Percentiles rank a stretch among this genome's conserved stretches.
These are phyloP conservation scores for Xylaria castorea DNA, from an alignment of 495 filamentous ascomycete species.

Conservation along the genomic window DNA sequence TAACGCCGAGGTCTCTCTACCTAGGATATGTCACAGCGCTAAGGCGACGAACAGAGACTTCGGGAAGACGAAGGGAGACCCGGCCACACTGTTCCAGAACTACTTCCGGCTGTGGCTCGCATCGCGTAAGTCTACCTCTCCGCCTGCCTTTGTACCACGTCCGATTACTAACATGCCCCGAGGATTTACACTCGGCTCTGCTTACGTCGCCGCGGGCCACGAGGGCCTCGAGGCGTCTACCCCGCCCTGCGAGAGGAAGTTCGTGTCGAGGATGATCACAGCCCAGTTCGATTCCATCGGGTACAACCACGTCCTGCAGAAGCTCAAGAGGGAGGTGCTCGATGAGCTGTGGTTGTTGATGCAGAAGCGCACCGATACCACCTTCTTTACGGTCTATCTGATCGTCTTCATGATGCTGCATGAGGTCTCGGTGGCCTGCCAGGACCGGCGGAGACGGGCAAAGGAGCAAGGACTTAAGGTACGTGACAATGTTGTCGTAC, in stretches of 20 bases:
- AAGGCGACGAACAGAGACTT: slow-evolving; percentile 15
- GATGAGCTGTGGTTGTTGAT: slow-evolving; percentile 41
- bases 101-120: slow-evolving; percentile 51
- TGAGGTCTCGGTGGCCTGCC: slow-evolving; percentile 37
- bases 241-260: slow-evolving; percentile 31
- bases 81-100: slow-evolving; percentile 36
- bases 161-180: slow-evolving; percentile 5
- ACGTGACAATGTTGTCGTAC: slow-evolving; percentile 7
- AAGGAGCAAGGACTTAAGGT: slow-evolving; percentile 35
- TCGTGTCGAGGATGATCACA: slow-evolving; percentile 53
- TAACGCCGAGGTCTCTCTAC: neutral
- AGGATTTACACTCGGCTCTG: slow-evolving; percentile 47
- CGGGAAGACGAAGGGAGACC: slow-evolving; percentile 21
- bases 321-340: slow-evolving; percentile 39
- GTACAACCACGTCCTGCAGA: slow-evolving; percentile 41
- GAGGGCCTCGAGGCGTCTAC: slow-evolving; percentile 38
- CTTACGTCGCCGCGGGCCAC: slow-evolving; percentile 43
- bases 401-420: slow-evolving; percentile 49
- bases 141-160: neutral
- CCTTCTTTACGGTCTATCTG: slow-evolving; percentile 52
- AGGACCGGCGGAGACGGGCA: slow-evolving; percentile 42
- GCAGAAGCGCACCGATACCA: slow-evolving; percentile 39
- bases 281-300: slow-evolving; percentile 58
- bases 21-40: slow-evolving; percentile 17
- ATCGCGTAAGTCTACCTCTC: slow-evolving; percentile 41